Percentiles rank a stretch among this genome's conserved stretches.
Evolutionary conservation across 495 filamentous ascomycete species (phyloP).

Genomic region (Friedmanniomyces simplex): DNA sequence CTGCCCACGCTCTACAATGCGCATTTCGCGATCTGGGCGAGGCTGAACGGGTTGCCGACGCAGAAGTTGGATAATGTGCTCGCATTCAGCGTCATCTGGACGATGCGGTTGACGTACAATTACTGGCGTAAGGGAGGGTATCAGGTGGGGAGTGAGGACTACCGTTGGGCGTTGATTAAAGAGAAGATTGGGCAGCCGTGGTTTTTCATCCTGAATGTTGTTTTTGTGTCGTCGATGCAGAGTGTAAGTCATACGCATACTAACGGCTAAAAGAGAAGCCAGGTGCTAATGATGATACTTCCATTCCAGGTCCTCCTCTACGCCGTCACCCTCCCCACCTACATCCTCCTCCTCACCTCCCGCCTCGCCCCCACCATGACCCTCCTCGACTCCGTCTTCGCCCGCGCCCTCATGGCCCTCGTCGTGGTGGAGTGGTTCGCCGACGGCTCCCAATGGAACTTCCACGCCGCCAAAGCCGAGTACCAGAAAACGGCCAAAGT

Average conservation of each 20-base stretch:
- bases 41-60: conserved; percentile 60
- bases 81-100: conserved; percentile 66
- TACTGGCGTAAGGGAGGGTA: conserved; percentile 97
- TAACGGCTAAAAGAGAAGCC: too few species aligned
- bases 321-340: conserved; percentile 67
- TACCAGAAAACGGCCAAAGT: conserved; percentile 66
- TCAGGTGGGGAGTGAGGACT: conserved; percentile 77
- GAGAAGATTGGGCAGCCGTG: conserved; percentile 41
- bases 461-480: conserved; percentile 64
- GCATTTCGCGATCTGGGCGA: conserved; percentile 77
- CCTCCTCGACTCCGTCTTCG: conserved; percentile 56
- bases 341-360: conserved; percentile 58
- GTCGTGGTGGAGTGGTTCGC: conserved; percentile 69
- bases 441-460: conserved; percentile 92
- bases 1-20: conserved; percentile 78
- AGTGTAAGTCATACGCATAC: conserved; percentile 51
- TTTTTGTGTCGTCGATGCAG: conserved; percentile 81
- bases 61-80: conserved; percentile 62
- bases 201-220: conserved; percentile 76
- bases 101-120: conserved; percentile 88
- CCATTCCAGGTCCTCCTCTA: conserved; percentile 48
- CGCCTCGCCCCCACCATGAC: conserved; percentile 33
- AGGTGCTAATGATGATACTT: not conserved
- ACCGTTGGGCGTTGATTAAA: conserved; percentile 64
- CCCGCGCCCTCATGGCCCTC: conserved; percentile 54